These are phyloP conservation scores for Apiospora hydei DNA, from an alignment of 2,329 filamentous ascomycete genomes.

Conservation along the genomic window DNA sequence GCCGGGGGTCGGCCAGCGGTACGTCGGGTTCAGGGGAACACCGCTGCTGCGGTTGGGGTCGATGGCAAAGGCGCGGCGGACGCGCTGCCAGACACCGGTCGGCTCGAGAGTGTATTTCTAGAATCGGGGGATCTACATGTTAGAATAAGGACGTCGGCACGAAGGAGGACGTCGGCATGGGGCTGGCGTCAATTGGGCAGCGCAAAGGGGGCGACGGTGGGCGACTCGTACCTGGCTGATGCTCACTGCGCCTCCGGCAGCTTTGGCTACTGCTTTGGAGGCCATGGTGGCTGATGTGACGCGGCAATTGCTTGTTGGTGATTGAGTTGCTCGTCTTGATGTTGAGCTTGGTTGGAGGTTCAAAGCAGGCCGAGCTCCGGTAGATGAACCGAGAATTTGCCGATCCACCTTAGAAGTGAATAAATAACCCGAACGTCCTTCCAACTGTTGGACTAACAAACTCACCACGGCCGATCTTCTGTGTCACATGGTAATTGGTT, in stretches of 20 bases:
- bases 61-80: slow-evolving; percentile 81
- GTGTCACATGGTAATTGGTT: too few relatives aligned
- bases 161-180: slow-evolving; percentile 27
- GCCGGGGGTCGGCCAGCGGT: slow-evolving; percentile 85
- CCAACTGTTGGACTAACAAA: neutral
- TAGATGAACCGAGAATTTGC: slow-evolving; percentile 23
- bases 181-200: neutral
- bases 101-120: slow-evolving; percentile 98
- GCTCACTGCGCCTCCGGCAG: slow-evolving; percentile 60
- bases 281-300: slow-evolving; percentile 59
- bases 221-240: slow-evolving; percentile 63
- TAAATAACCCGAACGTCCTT: neutral
- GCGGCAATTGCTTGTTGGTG: slow-evolving; percentile 30
- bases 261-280: slow-evolving; percentile 65
- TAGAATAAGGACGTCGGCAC: neutral
- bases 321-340: slow-evolving; percentile 25
- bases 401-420: neutral
- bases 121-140: slow-evolving; percentile 21
- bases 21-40: slow-evolving; percentile 91
- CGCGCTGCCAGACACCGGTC: slow-evolving; percentile 82
- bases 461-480: too few relatives aligned
- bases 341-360: slow-evolving; percentile 22
- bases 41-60: slow-evolving; percentile 91
- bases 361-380: slow-evolving; percentile 20
- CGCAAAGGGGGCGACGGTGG: neutral